phyloP scores from a whole-genome alignment of 129 eudicot species.

The Helichrysum umbraculigerum region DNA sequence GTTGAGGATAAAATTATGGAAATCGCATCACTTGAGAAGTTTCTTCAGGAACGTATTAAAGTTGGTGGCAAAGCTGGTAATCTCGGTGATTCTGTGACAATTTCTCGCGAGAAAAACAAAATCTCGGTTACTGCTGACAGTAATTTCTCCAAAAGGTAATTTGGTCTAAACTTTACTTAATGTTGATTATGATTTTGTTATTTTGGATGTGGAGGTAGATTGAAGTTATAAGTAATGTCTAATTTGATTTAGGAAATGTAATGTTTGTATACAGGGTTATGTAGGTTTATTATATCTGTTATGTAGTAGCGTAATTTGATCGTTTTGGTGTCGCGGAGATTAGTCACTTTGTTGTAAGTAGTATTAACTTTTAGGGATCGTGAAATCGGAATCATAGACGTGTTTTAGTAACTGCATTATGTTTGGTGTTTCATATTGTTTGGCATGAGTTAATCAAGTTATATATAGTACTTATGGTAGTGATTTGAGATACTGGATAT shows the following conservation, averaged over 20 bases:
- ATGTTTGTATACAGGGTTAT: too few species aligned
- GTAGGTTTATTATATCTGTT: too few species aligned
- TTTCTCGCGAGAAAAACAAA: slow-evolving; percentile 47
- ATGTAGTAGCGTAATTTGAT: too few species aligned
- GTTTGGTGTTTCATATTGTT: too few species aligned
- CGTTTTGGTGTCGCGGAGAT: too few species aligned
- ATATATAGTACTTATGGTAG: not conserved
- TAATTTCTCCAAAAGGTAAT: slow-evolving; percentile 39
- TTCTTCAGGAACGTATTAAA: slow-evolving; percentile 49
- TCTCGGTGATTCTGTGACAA: slow-evolving; percentile 41
- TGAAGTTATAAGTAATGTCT: too few species aligned
- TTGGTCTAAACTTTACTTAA: not conserved
- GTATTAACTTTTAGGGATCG: too few species aligned
- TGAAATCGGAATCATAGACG: too few species aligned
- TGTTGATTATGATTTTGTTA: not conserved
- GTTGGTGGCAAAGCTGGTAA: slow-evolving; percentile 52
- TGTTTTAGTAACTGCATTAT: too few species aligned
- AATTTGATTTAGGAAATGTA: too few species aligned
- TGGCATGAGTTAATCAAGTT: not conserved
- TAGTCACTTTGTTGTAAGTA: not conserved
- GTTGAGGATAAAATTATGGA: slow-evolving; percentile 54
- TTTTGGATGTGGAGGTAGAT: too few species aligned
- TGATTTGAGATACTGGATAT: not conserved
- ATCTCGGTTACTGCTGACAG: slow-evolving; percentile 40
- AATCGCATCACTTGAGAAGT: slow-evolving; percentile 45